phyloP scores from a whole-genome alignment of 306 rosid species.

The Ziziphus jujuba region DNA sequence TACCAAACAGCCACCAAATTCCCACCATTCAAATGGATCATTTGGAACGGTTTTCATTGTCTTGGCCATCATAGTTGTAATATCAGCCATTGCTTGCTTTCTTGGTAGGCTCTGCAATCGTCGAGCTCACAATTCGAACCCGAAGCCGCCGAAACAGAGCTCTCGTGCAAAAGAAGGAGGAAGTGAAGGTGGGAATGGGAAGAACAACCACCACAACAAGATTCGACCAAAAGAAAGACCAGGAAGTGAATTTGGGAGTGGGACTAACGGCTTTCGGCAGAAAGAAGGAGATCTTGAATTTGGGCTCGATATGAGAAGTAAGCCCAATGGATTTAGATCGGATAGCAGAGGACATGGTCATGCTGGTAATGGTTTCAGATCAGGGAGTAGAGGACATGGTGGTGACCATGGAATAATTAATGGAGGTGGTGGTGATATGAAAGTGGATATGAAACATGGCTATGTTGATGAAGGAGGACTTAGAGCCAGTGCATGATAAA shows the following conservation, averaged over 20 bases:
- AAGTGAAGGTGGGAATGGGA: not conserved
- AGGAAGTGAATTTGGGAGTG: too few species aligned
- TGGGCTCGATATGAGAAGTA: constrained; percentile 56
- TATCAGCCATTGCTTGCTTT: constrained; percentile 73
- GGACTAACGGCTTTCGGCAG: too few species aligned
- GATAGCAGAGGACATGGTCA: constrained; percentile 28
- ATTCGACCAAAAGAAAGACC: constrained; percentile 7
- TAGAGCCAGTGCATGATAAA: constrained; percentile 37
- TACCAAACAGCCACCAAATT: constrained; percentile 34
- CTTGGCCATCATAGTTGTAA: constrained; percentile 61
- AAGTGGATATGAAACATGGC: too few species aligned
- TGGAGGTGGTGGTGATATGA: constrained; percentile 25
- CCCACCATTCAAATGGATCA: constrained; percentile 74
- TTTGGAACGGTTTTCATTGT: constrained; percentile 91
- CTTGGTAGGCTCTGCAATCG: constrained; percentile 75
- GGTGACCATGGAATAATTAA: constrained; percentile 39
- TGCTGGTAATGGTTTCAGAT: not conserved
- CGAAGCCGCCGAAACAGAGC: constrained; percentile 47
- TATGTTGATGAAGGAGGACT: constrained; percentile 35
- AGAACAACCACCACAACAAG: constrained; percentile 17
- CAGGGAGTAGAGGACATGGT: constrained; percentile 1
- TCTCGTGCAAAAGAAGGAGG: not conserved
- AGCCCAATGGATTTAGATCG: constrained; percentile 28
- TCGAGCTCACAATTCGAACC: constrained; percentile 31
- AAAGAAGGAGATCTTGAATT: constrained; percentile 39